These are phyloP conservation scores for Plectosphaerella plurivora DNA, from an alignment of 2,329 filamentous ascomycete genomes.

Conservation along the genomic window DNA sequence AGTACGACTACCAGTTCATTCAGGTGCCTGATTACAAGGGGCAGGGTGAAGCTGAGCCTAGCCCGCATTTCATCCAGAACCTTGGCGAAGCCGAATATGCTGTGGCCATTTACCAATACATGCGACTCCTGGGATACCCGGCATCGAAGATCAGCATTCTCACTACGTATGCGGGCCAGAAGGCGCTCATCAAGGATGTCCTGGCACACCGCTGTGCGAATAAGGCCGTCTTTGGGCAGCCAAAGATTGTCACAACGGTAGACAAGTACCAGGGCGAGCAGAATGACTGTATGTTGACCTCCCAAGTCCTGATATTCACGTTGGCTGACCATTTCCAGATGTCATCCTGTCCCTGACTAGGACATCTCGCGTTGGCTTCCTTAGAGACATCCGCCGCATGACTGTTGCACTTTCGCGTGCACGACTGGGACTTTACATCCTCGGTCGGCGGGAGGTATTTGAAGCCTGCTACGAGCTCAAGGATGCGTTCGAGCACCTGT, in stretches of 20 bases:
- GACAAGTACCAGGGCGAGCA: slow-evolving; percentile 99
- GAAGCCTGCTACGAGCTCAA: slow-evolving; percentile 84
- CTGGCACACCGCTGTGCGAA: slow-evolving; percentile 76
- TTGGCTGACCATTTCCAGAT: slow-evolving; percentile 47
- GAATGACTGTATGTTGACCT: slow-evolving; percentile 79
- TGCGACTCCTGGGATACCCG: slow-evolving; percentile 92
- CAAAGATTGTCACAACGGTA: slow-evolving; percentile 86
- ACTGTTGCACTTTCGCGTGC: slow-evolving; percentile 94
- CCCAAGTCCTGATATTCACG: not conserved
- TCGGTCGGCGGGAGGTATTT: slow-evolving; percentile 84
- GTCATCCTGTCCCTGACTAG: slow-evolving; percentile 90
- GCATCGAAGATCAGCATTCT: slow-evolving; percentile 80
- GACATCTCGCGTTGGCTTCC: slow-evolving; percentile 83
- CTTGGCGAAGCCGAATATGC: slow-evolving; percentile 95
- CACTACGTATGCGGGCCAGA: slow-evolving; percentile 89
- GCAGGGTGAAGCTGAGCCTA: slow-evolving; percentile 80
- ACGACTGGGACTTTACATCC: slow-evolving; percentile 83
- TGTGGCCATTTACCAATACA: slow-evolving; percentile 93
- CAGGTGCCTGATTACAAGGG: slow-evolving; percentile 92
- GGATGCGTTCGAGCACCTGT: slow-evolving; percentile 76
- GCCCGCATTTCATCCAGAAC: slow-evolving; percentile 94
- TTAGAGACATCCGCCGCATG: slow-evolving; percentile 87
- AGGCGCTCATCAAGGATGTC: slow-evolving; percentile 83
- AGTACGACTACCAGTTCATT: slow-evolving; percentile 94
- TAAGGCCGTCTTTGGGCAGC: slow-evolving; percentile 82